Conservation (phyloP, 176 grass and related monocot genomes). For the Ensete glaucum region DNA sequence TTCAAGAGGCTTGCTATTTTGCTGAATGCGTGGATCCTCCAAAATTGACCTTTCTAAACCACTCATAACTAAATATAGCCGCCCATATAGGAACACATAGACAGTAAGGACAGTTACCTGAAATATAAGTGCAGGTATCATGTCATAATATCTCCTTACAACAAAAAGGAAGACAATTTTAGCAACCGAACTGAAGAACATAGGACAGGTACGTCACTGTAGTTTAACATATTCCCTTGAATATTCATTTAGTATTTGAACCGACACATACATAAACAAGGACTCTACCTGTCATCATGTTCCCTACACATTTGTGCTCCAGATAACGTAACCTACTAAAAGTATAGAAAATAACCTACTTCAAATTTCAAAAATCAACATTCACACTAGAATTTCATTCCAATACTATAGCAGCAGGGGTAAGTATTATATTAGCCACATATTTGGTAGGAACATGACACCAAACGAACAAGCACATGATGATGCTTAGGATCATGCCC, state of each 20-base stretch:
- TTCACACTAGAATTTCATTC: neutral
- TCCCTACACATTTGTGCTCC: neutral
- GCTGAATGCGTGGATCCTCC: constrained; percentile 51
- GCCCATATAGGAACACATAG: constrained; percentile 90
- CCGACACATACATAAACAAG: neutral
- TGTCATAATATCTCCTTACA: neutral
- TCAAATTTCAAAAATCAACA: neutral
- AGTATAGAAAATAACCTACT: neutral
- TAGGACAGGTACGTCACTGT: neutral
- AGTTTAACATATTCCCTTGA: neutral
- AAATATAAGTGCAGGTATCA: neutral
- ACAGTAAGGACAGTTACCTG: constrained; percentile 91
- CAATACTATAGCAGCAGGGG: neutral
- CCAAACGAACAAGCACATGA: no score
- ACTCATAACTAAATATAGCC: constrained; percentile 85
- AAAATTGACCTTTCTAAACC: constrained; percentile 82
- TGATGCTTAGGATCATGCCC: no score
- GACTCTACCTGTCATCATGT: neutral
- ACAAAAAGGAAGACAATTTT: neutral
- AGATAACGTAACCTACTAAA: neutral
- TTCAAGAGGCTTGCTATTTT: constrained; percentile 66
- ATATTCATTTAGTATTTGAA: neutral
- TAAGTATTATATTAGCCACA: neutral
- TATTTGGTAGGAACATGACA: no score
- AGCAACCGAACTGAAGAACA: neutral